Conservation (phyloP, 257 asterid genomes). For the Gentiana dahurica region DNA sequence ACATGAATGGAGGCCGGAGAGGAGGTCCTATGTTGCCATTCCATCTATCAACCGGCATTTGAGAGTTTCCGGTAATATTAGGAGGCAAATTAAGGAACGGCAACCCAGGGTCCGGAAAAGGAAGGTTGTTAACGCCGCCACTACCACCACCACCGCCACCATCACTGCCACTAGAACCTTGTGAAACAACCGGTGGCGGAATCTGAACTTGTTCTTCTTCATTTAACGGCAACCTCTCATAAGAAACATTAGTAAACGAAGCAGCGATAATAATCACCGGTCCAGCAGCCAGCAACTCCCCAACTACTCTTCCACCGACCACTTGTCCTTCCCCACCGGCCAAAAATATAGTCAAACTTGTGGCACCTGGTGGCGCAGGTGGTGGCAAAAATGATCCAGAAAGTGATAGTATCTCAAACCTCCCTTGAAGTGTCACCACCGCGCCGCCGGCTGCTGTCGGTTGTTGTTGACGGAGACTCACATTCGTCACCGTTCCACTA, state of each 20-base stretch:
- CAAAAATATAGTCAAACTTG: slow-evolving; percentile 39
- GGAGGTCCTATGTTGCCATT: slow-evolving; percentile 30
- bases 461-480: slow-evolving; percentile 41
- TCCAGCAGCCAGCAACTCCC: slow-evolving; percentile 43
- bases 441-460: slow-evolving; percentile 29
- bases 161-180: slow-evolving; percentile 15
- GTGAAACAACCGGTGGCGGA: slow-evolving; percentile 29
- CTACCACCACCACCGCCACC: slow-evolving; percentile 14
- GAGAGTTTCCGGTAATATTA: slow-evolving; percentile 39
- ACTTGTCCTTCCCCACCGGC: slow-evolving; percentile 60
- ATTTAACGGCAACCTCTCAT: slow-evolving; percentile 46
- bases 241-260: slow-evolving; percentile 50
- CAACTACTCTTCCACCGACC: slow-evolving; percentile 56
- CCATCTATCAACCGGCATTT: slow-evolving; percentile 62
- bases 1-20: slow-evolving; percentile 31
- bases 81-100: slow-evolving; percentile 71
- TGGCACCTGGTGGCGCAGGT: slow-evolving; percentile 57
- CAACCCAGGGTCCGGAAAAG: slow-evolving; percentile 50
- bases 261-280: slow-evolving; percentile 49
- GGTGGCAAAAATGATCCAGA: slow-evolving; percentile 49
- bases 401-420: slow-evolving; percentile 42
- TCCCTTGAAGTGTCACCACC: slow-evolving; percentile 34
- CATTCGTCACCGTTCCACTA: slow-evolving; percentile 40
- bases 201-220: slow-evolving; percentile 26
- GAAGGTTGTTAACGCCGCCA: slow-evolving; percentile 11